Conservation (phyloP, 441 rosid genomes). For the Manihot esculenta region DNA sequence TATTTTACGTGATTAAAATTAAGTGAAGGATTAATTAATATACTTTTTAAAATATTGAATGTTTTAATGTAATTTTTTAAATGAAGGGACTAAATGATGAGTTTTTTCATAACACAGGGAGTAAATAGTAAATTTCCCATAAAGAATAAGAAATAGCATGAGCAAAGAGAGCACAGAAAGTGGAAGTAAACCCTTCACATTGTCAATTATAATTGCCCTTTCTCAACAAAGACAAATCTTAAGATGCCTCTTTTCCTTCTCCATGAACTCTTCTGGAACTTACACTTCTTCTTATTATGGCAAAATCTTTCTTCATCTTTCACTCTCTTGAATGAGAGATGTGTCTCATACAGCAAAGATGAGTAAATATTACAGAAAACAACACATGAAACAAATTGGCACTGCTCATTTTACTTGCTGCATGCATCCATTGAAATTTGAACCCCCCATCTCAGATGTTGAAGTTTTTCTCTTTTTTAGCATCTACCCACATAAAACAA, state of each 20-base stretch:
- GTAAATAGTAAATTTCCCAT: too few species aligned
- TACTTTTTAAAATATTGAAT: too few species aligned
- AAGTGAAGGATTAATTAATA: too few species aligned
- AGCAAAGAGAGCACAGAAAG: constrained; percentile 40
- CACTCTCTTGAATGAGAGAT: constrained; percentile 43
- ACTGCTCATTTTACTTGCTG: constrained; percentile 33
- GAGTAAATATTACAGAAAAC: constrained; percentile 64
- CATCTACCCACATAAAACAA: too few species aligned
- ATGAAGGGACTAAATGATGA: too few species aligned
- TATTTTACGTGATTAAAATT: too few species aligned
- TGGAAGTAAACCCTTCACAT: constrained; percentile 18
- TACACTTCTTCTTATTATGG: constrained; percentile 43
- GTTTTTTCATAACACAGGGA: too few species aligned
- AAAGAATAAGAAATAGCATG: constrained; percentile 27
- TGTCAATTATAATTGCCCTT: constrained; percentile 45
- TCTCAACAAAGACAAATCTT: constrained; percentile 51
- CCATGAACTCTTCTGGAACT: constrained; percentile 57
- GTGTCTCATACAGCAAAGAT: constrained; percentile 20
- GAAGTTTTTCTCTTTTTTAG: constrained; percentile 8
- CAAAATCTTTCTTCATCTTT: constrained; percentile 48
- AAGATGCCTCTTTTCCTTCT: constrained; percentile 79
- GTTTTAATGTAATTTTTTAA: too few species aligned
- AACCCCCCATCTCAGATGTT: constrained; percentile 6
- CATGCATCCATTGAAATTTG: constrained; percentile 33
- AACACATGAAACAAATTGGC: constrained; percentile 69